Evolutionary conservation across 75 land plant species (phyloP).

Genomic region (Cunninghamia lanceolata): DNA sequence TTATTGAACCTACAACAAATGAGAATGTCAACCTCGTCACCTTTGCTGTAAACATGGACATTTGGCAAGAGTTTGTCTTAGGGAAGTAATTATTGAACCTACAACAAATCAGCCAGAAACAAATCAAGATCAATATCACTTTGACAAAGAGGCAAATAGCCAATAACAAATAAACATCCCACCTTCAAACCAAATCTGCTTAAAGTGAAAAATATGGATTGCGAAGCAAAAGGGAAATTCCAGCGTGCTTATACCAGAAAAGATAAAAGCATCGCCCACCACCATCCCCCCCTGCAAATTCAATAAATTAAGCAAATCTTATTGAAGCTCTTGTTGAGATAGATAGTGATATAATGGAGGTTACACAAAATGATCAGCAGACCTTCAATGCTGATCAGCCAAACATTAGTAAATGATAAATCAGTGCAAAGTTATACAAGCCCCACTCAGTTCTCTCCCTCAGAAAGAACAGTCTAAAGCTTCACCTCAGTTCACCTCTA

Average conservation of each 20-base stretch:
- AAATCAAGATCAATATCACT: background rate
- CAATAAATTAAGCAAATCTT: background rate
- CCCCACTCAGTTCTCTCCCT: background rate
- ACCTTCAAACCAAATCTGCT: background rate
- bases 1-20: background rate
- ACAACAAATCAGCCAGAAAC: background rate
- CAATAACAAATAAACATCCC: background rate
- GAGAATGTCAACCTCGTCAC: background rate
- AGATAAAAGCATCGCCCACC: background rate
- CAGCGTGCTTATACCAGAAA: background rate
- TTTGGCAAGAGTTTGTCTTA: background rate
- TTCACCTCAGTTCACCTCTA: background rate
- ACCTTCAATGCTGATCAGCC: background rate
- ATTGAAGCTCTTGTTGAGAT: background rate
- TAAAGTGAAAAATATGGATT: background rate
- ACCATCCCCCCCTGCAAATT: background rate
- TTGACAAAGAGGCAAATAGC: background rate
- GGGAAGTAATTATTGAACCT: background rate
- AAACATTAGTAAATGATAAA: too few relatives aligned
- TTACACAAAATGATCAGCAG: background rate
- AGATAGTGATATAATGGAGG: background rate
- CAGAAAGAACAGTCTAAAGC: background rate
- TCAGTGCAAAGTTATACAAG: background rate
- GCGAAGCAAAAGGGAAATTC: background rate
- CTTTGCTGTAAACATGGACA: background rate